These are phyloP conservation scores for Septoria petroselini DNA, from an alignment of 2,329 filamentous ascomycete genomes.

Conservation along the genomic window DNA sequence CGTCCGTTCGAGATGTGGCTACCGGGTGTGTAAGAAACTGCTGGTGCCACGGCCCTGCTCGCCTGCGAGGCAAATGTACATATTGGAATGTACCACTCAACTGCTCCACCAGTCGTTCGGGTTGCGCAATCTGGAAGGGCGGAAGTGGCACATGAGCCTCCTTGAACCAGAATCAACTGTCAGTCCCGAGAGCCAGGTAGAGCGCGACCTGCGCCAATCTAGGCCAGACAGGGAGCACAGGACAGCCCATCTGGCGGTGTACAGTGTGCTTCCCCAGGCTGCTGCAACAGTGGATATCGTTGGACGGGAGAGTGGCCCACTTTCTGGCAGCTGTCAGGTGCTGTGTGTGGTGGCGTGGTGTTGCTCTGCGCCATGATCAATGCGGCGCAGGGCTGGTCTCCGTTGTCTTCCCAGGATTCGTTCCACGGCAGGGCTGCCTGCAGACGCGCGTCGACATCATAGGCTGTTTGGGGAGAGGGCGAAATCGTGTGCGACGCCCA, in stretches of 20 bases:
- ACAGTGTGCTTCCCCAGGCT: too few relatives aligned
- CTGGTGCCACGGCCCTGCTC: too few relatives aligned
- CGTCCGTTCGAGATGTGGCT: too few relatives aligned
- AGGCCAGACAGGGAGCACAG: neutral
- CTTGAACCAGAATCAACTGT: constrained; percentile 2
- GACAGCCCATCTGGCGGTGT: constrained; percentile 11
- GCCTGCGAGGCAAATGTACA: neutral
- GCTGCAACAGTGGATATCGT: neutral
- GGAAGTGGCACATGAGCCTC: constrained; percentile 17
- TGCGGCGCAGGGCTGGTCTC: neutral
- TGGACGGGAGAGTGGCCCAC: constrained; percentile 1
- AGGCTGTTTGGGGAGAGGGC: neutral
- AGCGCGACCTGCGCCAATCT: constrained; percentile 2
- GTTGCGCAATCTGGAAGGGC: constrained; percentile 2
- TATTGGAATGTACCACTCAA: constrained; percentile 10
- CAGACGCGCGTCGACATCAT: constrained; percentile 24
- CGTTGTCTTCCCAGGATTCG: neutral
- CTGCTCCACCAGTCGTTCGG: neutral
- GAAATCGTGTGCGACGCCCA: constrained; percentile 16
- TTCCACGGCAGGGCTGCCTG: constrained; percentile 7
- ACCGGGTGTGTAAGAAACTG: too few relatives aligned
- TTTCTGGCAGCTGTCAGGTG: constrained; percentile 25
- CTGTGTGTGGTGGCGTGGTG: constrained; percentile 1
- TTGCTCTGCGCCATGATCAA: constrained; percentile 2
- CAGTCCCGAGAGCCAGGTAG: constrained; percentile 11